Percentiles rank a stretch among this genome's conserved stretches.
phyloP scores from a whole-genome alignment of 805 yeast genomes.

The Candida patagonica region DNA sequence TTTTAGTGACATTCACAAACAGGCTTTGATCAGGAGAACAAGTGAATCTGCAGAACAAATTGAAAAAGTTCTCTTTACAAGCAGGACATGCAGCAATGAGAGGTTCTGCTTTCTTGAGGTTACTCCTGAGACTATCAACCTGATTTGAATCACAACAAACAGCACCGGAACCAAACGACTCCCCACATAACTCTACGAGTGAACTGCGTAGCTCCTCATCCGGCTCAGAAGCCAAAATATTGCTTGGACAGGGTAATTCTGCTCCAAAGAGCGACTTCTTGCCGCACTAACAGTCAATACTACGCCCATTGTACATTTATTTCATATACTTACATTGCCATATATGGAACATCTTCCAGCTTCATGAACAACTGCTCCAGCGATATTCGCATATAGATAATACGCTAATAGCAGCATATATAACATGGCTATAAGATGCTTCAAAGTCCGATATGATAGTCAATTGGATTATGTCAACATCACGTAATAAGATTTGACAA shows the following conservation, averaged over 20 bases:
- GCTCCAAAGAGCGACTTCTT: slow-evolving; percentile 70
- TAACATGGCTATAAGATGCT: too few relatives aligned
- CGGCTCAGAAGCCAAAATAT: slow-evolving; percentile 41
- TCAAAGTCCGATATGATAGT: too few relatives aligned
- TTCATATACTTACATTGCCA: slow-evolving; percentile 21
- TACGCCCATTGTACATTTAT: too few relatives aligned
- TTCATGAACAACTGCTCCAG: slow-evolving; percentile 8
- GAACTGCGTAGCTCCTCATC: slow-evolving; percentile 34
- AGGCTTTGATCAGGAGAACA: slow-evolving; percentile 78
- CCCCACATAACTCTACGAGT: slow-evolving; percentile 62
- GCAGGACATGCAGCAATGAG: slow-evolving; percentile 90
- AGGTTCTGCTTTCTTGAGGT: slow-evolving; percentile 66
- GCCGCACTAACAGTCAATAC: slow-evolving; percentile 70
- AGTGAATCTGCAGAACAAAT: slow-evolving; percentile 74
- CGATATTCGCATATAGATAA: too few relatives aligned
- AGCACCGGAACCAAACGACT: slow-evolving; percentile 42
- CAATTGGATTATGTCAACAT: too few relatives aligned
- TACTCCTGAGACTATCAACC: slow-evolving; percentile 39
- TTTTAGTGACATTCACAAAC: slow-evolving; percentile 59
- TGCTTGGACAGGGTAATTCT: slow-evolving; percentile 68
- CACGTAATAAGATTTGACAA: too few relatives aligned
- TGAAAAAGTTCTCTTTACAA: slow-evolving; percentile 74
- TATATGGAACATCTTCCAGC: slow-evolving; percentile 24
- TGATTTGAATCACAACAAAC: slow-evolving; percentile 72
- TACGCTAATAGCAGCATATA: too few relatives aligned